Evolutionary conservation across 768 basidiomycete genomes (phyloP).

Genomic region (Boletus eberwhitei): DNA sequence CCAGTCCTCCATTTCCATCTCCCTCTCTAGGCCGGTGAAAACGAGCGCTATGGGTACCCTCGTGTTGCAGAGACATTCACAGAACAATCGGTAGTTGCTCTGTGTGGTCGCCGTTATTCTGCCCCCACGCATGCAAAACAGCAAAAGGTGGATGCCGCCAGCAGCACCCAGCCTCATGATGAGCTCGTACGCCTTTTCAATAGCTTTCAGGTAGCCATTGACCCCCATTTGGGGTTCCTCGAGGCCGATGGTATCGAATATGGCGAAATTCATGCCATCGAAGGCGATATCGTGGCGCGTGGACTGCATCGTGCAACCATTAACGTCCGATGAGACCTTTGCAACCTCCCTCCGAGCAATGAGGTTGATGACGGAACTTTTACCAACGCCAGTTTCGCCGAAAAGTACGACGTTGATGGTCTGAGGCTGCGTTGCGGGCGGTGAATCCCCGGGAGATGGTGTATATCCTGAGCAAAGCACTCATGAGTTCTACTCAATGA

Average conservation of each 20-base stretch:
- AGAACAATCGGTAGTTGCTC: conserved; percentile 40
- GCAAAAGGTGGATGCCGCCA: conserved; percentile 41
- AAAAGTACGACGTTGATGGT: conserved; percentile 39
- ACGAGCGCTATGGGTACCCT: conserved; percentile 38
- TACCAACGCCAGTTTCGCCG: conserved; percentile 39
- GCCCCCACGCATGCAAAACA: conserved; percentile 41
- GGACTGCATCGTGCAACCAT: conserved; percentile 36
- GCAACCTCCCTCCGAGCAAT: conserved; percentile 25
- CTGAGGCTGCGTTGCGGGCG: background rate
- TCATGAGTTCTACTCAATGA: conserved; percentile 6
- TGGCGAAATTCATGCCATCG: conserved; percentile 12
- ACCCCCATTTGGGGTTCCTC: conserved; percentile 31
- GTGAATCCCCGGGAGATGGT: background rate
- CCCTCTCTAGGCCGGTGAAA: conserved; percentile 41
- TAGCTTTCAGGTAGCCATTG: conserved; percentile 25
- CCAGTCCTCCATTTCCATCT: conserved; percentile 33
- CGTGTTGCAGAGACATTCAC: conserved; percentile 37
- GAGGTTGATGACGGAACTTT: conserved; percentile 32
- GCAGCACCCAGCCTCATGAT: conserved; percentile 25
- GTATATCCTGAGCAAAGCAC: background rate
- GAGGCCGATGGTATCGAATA: conserved; percentile 37
- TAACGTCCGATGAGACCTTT: conserved; percentile 25
- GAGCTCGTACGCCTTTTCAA: conserved; percentile 32
- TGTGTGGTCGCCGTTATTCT: conserved; percentile 35
- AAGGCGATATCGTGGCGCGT: conserved; percentile 28